Evolutionary conservation across 2,329 filamentous ascomycete species (phyloP).

Genomic region (Hyphodiscus sp.): DNA sequence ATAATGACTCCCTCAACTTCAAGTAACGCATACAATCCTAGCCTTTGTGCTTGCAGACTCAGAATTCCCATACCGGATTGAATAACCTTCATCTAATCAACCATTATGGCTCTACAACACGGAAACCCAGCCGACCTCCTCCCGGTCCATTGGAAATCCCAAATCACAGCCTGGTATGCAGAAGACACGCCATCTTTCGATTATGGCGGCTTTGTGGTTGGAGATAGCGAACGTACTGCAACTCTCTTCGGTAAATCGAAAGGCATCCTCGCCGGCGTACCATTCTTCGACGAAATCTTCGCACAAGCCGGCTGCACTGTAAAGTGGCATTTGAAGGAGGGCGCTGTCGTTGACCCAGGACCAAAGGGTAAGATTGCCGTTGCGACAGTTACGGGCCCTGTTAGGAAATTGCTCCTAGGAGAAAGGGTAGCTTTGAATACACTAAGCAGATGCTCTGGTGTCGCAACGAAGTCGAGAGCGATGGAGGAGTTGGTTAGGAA

Average conservation of each 20-base stretch:
- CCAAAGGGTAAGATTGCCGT: constrained; percentile 47
- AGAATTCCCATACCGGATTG: not conserved
- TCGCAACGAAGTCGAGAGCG: constrained; percentile 63
- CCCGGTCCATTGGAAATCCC: constrained; percentile 75
- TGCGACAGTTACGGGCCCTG: constrained; percentile 81
- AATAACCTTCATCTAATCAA: not conserved
- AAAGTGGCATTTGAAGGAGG: constrained; percentile 79
- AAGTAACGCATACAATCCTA: not conserved
- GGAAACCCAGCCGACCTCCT: constrained; percentile 67
- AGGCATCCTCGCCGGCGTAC: constrained; percentile 82
- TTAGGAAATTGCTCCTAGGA: constrained; percentile 70
- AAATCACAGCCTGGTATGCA: constrained; percentile 78
- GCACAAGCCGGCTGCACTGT: constrained; percentile 84
- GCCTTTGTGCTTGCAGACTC: not conserved
- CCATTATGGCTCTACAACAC: constrained; percentile 33
- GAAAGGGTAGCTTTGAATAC: constrained; percentile 91
- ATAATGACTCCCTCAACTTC: not conserved
- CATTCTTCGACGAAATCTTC: constrained; percentile 95
- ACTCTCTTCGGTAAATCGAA: constrained; percentile 64
- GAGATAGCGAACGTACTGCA: constrained; percentile 56
- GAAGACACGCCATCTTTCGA: constrained; percentile 97
- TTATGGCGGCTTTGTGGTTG: constrained; percentile 95
- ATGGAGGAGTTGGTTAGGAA: constrained; percentile 50
- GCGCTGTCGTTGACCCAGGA: constrained; percentile 57
- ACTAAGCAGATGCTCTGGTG: constrained; percentile 82